Conservation (phyloP, 1,284 basidiomycete species). For the Moniliella sp. region DNA sequence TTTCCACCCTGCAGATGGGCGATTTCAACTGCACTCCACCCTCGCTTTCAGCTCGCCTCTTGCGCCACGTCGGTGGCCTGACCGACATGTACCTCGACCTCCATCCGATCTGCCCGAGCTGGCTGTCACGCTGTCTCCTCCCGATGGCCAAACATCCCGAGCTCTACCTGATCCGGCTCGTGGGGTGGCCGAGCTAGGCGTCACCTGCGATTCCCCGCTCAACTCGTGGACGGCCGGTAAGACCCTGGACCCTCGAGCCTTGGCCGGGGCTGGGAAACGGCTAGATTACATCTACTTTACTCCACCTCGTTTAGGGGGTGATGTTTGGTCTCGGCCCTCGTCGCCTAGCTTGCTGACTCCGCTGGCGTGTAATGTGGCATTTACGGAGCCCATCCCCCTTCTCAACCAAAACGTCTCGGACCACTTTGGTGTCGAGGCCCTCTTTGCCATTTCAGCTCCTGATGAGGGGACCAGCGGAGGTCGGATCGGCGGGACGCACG, state of each 20-base stretch:
- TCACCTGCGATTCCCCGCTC: conserved; percentile 80
- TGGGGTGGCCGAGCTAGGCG: conserved; percentile 27
- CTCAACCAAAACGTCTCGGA: conserved; percentile 63
- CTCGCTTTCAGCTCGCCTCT: conserved; percentile 62
- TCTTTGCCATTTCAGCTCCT: conserved; percentile 38
- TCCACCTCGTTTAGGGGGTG: conserved; percentile 40
- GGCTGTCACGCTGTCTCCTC: conserved; percentile 5
- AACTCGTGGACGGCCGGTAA: conserved; percentile 73
- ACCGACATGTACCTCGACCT: conserved; percentile 23
- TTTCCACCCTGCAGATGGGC: too few species aligned
- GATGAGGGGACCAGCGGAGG: not conserved
- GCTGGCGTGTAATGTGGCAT: conserved; percentile 8
- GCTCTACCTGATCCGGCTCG: conserved; percentile 11
- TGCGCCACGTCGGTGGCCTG: conserved; percentile 40
- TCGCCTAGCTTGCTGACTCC: conserved; percentile 5
- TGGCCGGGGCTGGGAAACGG: conserved; percentile 49
- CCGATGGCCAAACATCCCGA: not conserved
- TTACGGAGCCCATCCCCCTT: conserved; percentile 10
- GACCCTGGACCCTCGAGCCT: conserved; percentile 15
- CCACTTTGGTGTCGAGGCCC: conserved; percentile 78
- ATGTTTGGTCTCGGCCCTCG: conserved; percentile 2
- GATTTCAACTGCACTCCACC: conserved; percentile 84
- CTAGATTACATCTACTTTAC: conserved; percentile 86
- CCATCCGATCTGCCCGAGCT: conserved; percentile 22
- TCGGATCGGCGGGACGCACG: too few species aligned